Conservation (phyloP, 2,329 filamentous ascomycete species). For the Fusarium subglutinans region DNA sequence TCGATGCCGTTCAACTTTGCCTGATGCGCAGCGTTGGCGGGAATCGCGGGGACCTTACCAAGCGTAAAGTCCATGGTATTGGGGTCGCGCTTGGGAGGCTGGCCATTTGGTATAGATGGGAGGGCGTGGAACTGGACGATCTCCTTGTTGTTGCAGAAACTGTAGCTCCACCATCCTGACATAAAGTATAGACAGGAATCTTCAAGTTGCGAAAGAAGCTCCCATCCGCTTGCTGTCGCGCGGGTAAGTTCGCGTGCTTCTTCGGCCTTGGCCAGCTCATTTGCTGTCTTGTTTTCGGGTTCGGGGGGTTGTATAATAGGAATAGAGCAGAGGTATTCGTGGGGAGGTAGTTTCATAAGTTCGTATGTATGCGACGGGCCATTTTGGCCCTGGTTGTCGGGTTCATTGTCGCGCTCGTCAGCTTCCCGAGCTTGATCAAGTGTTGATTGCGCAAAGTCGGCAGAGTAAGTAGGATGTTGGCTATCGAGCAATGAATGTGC, state of each 20-base stretch:
- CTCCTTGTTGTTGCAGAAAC: constrained; percentile 88
- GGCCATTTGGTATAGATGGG: constrained; percentile 70
- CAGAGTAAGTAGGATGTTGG: constrained; percentile 51
- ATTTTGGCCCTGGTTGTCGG: constrained; percentile 18
- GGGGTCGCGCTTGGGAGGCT: constrained; percentile 81
- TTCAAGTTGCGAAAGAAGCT: constrained; percentile 80
- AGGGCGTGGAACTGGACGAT: constrained; percentile 92
- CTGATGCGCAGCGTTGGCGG: constrained; percentile 42
- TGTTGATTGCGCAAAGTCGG: constrained; percentile 53
- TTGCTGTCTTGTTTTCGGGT: constrained; percentile 71
- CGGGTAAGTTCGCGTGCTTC: constrained; percentile 82
- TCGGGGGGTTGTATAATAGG: constrained; percentile 71
- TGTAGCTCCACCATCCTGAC: constrained; percentile 95
- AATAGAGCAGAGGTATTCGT: constrained; percentile 85
- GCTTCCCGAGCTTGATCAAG: constrained; percentile 46
- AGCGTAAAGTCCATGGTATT: constrained; percentile 80
- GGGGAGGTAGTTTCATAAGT: constrained; percentile 74
- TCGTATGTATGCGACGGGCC: constrained; percentile 67
- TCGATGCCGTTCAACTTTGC: constrained; percentile 38
- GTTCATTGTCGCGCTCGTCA: constrained; percentile 45
- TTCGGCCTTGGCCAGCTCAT: constrained; percentile 73
- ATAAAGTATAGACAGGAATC: constrained; percentile 84
- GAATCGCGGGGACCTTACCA: constrained; percentile 61
- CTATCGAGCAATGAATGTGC: constrained; percentile 68
- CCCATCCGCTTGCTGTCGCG: constrained; percentile 80